A percentile compares a stretch with the other conserved stretches of the same genome.
Evolutionary conservation across 345 rosid genomes (phyloP).

Genomic region (Aquilaria malaccensis): DNA sequence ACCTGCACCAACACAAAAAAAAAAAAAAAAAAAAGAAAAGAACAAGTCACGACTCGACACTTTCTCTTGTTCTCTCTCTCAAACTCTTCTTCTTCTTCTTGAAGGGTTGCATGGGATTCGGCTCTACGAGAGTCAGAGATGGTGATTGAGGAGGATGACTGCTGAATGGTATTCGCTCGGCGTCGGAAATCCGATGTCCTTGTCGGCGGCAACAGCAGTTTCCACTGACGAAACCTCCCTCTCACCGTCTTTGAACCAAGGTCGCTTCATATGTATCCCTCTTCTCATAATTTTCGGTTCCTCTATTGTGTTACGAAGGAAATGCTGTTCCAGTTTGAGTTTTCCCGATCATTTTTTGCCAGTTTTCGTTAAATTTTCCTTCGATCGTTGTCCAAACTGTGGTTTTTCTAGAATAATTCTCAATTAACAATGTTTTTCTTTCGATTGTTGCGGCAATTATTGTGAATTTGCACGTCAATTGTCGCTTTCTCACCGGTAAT

Average conservation of each 20-base stretch:
- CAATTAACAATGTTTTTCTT: too few species aligned
- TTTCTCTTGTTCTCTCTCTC: conserved; percentile 5
- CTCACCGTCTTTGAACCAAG: conserved; percentile 55
- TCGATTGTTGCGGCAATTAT: too few species aligned
- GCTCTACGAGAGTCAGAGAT: conserved; percentile 17
- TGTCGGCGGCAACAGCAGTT: conserved; percentile 17
- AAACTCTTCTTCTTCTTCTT: conserved; percentile 18
- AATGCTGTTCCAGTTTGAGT: background rate
- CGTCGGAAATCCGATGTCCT: conserved; percentile 68
- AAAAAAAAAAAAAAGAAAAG: background rate
- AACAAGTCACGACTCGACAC: background rate
- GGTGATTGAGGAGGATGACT: conserved; percentile 38
- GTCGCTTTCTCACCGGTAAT: background rate
- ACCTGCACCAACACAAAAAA: conserved; percentile 1
- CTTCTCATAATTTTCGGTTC: background rate
- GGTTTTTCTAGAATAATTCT: too few species aligned
- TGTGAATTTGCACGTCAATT: conserved; percentile 14
- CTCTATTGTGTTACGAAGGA: background rate
- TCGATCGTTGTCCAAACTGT: background rate
- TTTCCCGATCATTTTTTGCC: background rate
- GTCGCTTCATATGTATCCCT: conserved; percentile 21
- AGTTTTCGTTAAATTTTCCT: conserved; percentile 1
- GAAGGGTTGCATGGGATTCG: conserved; percentile 7
- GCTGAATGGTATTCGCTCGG: conserved; percentile 68
- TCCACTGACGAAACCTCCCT: conserved; percentile 49